Evolutionary conservation across 495 filamentous ascomycete genomes (phyloP).

Genomic region (Trichodelitschia bisporula): DNA sequence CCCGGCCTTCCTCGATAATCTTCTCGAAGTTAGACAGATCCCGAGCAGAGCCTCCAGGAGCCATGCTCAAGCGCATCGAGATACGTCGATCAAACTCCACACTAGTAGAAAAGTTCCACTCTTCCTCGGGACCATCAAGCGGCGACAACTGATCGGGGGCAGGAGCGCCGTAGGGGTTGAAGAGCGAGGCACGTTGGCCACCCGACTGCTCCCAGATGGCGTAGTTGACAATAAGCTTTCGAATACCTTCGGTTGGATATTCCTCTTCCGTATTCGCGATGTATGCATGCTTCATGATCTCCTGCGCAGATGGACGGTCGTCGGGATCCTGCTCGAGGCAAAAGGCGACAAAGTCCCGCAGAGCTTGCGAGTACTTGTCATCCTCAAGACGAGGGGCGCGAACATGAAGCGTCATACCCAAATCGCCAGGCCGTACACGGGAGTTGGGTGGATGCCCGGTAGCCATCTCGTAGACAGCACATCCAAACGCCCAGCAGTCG

Average conservation of each 20-base stretch:
- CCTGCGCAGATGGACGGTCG: constrained; percentile 44
- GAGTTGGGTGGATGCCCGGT: constrained; percentile 59
- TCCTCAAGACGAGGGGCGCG: constrained; percentile 44
- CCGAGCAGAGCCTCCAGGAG: constrained; percentile 1
- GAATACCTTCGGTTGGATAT: constrained; percentile 36
- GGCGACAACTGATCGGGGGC: constrained; percentile 23
- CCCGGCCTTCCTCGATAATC: constrained; percentile 8
- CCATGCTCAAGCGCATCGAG: constrained; percentile 5
- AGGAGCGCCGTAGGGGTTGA: constrained; percentile 48
- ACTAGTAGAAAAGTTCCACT: constrained; percentile 87
- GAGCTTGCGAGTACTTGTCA: constrained; percentile 40
- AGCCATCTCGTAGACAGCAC: constrained; percentile 76
- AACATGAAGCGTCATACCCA: constrained; percentile 4
- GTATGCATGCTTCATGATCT: constrained; percentile 38
- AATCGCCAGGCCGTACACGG: constrained; percentile 9
- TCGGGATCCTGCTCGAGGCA: constrained; percentile 52
- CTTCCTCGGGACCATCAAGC: constrained; percentile 28
- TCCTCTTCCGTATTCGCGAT: constrained; percentile 34
- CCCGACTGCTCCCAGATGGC: constrained; percentile 68
- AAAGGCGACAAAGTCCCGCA: constrained; percentile 57
- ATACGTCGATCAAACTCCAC: constrained; percentile 44
- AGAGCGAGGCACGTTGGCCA: constrained; percentile 63
- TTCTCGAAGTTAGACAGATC: constrained; percentile 9
- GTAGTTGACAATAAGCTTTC: constrained; percentile 58
- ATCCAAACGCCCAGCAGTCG: constrained; percentile 90